These are phyloP conservation scores for Trifolium subterraneum DNA, from an alignment of 306 rosid genomes.

Conservation along the genomic window DNA sequence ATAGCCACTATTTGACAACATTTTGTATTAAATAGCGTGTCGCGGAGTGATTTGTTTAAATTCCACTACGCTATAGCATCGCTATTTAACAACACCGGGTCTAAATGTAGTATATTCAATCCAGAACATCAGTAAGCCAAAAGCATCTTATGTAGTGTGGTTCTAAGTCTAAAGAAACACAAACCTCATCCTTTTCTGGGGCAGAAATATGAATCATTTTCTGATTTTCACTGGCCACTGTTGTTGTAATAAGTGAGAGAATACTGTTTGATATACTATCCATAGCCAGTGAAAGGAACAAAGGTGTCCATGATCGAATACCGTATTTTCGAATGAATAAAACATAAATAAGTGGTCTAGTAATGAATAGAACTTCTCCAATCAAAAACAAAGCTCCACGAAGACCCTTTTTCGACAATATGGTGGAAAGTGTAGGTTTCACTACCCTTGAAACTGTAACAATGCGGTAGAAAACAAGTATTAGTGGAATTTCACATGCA, in stretches of 20 bases:
- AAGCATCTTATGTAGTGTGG: not conserved
- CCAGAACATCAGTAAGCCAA: constrained; percentile 35
- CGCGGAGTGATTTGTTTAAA: too few species aligned
- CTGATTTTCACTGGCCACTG: constrained; percentile 48
- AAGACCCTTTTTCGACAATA: constrained; percentile 72
- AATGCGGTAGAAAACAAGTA: constrained; percentile 39
- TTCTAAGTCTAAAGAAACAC: constrained; percentile 44
- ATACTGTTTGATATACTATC: constrained; percentile 66
- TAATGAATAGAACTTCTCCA: constrained; percentile 77
- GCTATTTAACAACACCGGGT: too few species aligned
- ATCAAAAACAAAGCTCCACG: constrained; percentile 67
- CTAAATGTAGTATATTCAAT: constrained; percentile 65
- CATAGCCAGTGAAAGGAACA: constrained; percentile 78
- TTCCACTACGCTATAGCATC: too few species aligned
- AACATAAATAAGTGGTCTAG: constrained; percentile 89
- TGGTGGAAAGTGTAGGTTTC: constrained; percentile 61
- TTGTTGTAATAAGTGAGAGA: constrained; percentile 61
- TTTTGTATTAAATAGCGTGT: too few species aligned
- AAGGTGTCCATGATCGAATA: constrained; percentile 85
- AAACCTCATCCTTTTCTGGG: constrained; percentile 85
- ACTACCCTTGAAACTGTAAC: constrained; percentile 58
- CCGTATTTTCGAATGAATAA: constrained; percentile 77
- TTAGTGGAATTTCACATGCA: constrained; percentile 37
- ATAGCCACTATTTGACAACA: too few species aligned
- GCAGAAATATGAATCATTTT: constrained; percentile 59